Base-by-base conservation (phyloP, 129 eudicot species). In the Apium graveolens region DNA sequence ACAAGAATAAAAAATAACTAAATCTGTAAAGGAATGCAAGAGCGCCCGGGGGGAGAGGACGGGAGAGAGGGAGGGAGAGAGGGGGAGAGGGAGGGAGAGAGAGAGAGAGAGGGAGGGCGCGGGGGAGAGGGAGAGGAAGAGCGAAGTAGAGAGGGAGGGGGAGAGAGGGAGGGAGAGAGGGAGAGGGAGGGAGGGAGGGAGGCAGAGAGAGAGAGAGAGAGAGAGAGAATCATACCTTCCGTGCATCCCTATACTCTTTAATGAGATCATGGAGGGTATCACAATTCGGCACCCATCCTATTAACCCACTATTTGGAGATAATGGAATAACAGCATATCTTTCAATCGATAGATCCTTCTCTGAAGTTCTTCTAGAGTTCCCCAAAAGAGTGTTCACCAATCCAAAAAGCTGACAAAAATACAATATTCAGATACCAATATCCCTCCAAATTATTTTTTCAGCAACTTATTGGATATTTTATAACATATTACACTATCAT, bases 181-280 rank as follows among this genome's bases (percentile, higher is more conserved):
- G 18, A 18, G 73, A 11, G 44, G 48, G 73, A 14, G 62, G 31
- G 65, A n/a, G 77, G n/a, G n/a, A n/a, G n/a, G n/a, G 70, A 24
- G 70, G 1, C 27, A 21, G 63, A 53, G 37, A 3, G 68, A n/a
- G 32, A 11, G 32, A 9, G 70, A 43, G 21, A 26, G 26, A 21
- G 46, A 0, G 57, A 53, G 12, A 9, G 18, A 35, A 75, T 62
- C 79, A 41, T 76, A 91, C 96, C 97, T 90, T 95, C 42, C 97
- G 89, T 63, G 95, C 97, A 78, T 96, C 99, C 88, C 99, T 90
- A 73, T 96, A 96, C 83, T 96, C 99, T 72, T 94, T 87, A 78
- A 96, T 96, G 82, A 96, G 99, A 42, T 92, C 95, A 80, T 96
- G 99, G 80, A 96, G 81, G 75, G 99, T 96, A 87, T 96, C 99